phyloP scores from a whole-genome alignment of 2,329 filamentous ascomycete genomes.

The Chaetomium olivaceum region DNA sequence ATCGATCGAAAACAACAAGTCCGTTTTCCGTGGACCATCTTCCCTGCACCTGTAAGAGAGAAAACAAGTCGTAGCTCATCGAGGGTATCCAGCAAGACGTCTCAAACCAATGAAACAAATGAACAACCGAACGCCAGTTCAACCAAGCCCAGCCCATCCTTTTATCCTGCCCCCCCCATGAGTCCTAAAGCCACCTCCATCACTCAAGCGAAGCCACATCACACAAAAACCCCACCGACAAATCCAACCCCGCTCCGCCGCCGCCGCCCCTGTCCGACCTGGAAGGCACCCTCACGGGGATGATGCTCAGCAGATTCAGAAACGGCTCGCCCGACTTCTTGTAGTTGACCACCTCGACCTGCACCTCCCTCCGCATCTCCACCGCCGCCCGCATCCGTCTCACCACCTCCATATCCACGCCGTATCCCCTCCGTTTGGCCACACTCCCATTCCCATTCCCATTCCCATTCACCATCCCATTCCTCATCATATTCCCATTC shows the following conservation, averaged over 20 bases:
- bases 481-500: not conserved
- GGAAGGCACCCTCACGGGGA: constrained; percentile 64
- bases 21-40: not conserved
- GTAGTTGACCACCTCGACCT: constrained; percentile 70
- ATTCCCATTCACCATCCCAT: not conserved
- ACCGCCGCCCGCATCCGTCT: constrained; percentile 53
- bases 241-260: not conserved
- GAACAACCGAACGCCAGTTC: not conserved
- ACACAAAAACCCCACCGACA: constrained; percentile 69
- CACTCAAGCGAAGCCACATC: constrained; percentile 16
- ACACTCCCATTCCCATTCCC: not conserved
- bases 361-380: constrained; percentile 48
- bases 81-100: not conserved
- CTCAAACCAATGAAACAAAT: not conserved
- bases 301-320: constrained; percentile 81
- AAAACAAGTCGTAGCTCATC: not conserved
- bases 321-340: constrained; percentile 77
- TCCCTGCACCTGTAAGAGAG: not conserved
- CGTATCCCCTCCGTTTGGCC: not conserved
- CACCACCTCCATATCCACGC: constrained; percentile 54
- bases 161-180: not conserved
- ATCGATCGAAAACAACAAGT: not conserved
- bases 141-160: not conserved
- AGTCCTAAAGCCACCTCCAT: not conserved
- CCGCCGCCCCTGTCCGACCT: not conserved